phyloP scores from a whole-genome alignment of 306 rosid genomes.

The Prinsepia uniflora region DNA sequence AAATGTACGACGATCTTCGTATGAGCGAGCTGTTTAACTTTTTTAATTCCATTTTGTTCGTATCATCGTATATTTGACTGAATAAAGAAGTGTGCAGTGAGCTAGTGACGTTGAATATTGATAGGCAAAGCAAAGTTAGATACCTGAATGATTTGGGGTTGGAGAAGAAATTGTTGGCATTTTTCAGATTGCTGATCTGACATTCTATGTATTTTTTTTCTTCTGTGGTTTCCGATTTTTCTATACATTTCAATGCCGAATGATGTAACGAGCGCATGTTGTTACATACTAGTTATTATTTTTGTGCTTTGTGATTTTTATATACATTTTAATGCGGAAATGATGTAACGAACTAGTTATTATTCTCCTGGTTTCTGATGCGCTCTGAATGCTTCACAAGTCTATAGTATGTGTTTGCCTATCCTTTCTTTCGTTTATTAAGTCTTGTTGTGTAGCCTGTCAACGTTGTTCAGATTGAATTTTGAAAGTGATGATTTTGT shows the following conservation, averaged over 20 bases:
- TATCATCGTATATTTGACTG: neutral
- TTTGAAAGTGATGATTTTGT: neutral
- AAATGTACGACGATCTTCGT: neutral
- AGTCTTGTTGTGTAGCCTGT: neutral
- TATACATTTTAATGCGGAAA: neutral
- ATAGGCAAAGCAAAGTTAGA: neutral
- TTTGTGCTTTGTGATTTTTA: neutral
- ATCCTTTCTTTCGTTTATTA: neutral
- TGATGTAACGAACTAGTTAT: neutral
- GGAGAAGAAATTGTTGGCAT: neutral
- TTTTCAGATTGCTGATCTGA: neutral
- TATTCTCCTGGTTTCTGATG: neutral
- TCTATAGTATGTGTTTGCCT: neutral
- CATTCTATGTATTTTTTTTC: neutral
- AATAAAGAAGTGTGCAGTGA: no score
- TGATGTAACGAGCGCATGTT: neutral
- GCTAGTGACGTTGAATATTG: neutral
- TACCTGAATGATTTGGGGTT: neutral
- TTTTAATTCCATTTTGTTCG: neutral
- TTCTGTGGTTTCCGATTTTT: neutral
- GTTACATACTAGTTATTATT: neutral
- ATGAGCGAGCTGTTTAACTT: neutral
- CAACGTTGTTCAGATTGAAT: neutral
- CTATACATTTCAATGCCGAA: neutral
- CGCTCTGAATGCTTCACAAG: neutral